These are phyloP conservation scores for Heliamphora exappendiculata DNA, from an alignment of 148 eudicot species.

Conservation along the genomic window DNA sequence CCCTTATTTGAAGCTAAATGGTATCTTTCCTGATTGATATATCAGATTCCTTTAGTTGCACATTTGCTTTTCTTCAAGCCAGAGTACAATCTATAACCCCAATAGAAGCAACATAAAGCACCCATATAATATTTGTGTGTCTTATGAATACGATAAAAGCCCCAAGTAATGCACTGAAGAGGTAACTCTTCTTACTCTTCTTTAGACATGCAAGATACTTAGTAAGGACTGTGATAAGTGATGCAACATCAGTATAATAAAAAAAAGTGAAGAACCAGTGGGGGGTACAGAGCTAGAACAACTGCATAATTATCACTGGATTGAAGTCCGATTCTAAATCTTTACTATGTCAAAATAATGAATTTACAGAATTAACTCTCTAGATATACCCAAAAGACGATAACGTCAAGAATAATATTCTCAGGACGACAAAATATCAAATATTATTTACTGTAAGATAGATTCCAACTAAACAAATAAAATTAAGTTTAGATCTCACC, in stretches of 20 bases:
- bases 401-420: too few relatives aligned
- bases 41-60: constrained; percentile 20
- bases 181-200: constrained; percentile 50
- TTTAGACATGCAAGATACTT: constrained; percentile 56
- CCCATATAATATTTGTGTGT: constrained; percentile 88
- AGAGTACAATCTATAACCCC: constrained; percentile 44
- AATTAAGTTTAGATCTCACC: too few relatives aligned
- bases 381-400: too few relatives aligned
- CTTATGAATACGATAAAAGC: constrained; percentile 63
- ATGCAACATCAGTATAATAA: constrained; percentile 85
- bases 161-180: constrained; percentile 67
- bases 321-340: too few relatives aligned
- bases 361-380: too few relatives aligned
- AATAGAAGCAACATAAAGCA: constrained; percentile 67
- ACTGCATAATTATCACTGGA: too few relatives aligned
- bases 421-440: too few relatives aligned
- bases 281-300: constrained; percentile 68
- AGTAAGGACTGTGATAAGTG: constrained; percentile 56
- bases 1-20: constrained; percentile 17
- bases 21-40: constrained; percentile 18
- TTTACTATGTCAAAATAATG: too few relatives aligned
- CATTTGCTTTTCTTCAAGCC: constrained; percentile 18
- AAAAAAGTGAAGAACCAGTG: constrained; percentile 89
- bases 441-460: too few relatives aligned
- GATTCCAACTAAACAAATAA: too few relatives aligned